Evolutionary conservation across 2,329 filamentous ascomycete species (phyloP).

Genomic region (Epichloe hybrida): DNA sequence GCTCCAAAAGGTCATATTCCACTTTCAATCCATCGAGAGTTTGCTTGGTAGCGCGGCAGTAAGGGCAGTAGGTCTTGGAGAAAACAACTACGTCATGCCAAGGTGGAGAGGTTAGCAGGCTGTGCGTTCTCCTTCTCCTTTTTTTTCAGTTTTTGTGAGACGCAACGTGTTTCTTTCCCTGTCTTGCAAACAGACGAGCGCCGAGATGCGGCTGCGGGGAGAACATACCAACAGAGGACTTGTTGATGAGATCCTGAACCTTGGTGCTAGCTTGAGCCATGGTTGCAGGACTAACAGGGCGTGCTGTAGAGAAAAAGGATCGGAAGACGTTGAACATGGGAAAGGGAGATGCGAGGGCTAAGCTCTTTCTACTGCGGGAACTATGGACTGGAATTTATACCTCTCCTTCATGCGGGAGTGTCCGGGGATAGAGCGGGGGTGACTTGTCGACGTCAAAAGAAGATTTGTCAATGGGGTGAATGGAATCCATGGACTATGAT

Average conservation of each 20-base stretch:
- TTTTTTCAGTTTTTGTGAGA: neutral
- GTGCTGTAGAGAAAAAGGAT: conserved; percentile 51
- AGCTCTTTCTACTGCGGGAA: neutral
- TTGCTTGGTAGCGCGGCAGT: conserved; percentile 70
- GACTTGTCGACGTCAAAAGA: neutral
- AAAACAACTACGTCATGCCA: conserved; percentile 56
- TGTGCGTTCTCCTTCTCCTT: neutral
- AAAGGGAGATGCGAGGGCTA: neutral
- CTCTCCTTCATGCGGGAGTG: neutral
- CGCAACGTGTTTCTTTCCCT: too few species aligned
- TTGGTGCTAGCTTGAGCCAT: conserved; percentile 79
- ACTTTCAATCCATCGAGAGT: conserved; percentile 57
- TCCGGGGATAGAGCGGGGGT: neutral
- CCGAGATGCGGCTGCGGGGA: neutral
- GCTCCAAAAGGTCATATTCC: conserved; percentile 63
- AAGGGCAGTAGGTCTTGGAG: conserved; percentile 93
- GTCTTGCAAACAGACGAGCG: neutral
- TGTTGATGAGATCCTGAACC: conserved; percentile 74
- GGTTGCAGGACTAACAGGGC: conserved; percentile 37
- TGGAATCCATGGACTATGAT: conserved; percentile 2
- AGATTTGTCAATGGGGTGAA: neutral
- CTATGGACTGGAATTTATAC: neutral
- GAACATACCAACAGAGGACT: conserved; percentile 66
- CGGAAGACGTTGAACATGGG: conserved; percentile 51
- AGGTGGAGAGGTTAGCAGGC: neutral